Evolutionary conservation across 305 asterid genomes (phyloP).

Genomic region (Solanum aculeatissimum): DNA sequence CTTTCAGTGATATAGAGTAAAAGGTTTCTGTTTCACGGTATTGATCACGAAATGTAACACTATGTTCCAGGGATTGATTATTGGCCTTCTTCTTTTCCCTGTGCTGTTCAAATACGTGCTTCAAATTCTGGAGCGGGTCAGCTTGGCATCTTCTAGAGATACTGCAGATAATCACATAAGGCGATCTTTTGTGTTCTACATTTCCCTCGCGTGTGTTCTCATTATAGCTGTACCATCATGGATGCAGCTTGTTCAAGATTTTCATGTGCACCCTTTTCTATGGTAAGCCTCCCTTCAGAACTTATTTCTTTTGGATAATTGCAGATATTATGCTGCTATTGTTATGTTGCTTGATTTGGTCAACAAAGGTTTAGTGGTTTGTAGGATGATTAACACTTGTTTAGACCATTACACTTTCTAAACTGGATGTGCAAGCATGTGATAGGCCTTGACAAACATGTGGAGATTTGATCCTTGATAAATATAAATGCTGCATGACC

Average conservation of each 20-base stretch:
- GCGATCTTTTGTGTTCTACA: slow-evolving; percentile 51
- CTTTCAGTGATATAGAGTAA: neutral
- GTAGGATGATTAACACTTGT: neutral
- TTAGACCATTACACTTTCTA: neutral
- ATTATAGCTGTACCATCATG: slow-evolving; percentile 63
- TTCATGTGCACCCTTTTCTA: slow-evolving; percentile 56
- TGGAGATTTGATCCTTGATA: neutral
- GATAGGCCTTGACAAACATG: neutral
- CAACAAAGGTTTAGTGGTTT: neutral
- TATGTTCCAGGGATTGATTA: slow-evolving; percentile 55
- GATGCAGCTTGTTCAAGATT: slow-evolving; percentile 81
- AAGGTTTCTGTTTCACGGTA: neutral
- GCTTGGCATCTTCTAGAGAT: slow-evolving; percentile 17
- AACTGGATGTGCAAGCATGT: neutral
- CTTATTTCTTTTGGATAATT: neutral
- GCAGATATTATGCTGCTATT: neutral
- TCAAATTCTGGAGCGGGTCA: slow-evolving; percentile 24
- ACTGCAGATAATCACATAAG: slow-evolving; percentile 29
- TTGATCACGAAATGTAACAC: neutral
- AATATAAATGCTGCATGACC: neutral
- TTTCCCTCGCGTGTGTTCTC: slow-evolving; percentile 34
- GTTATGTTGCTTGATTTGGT: neutral
- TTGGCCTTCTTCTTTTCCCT: slow-evolving; percentile 76
- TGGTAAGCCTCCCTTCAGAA: slow-evolving; percentile 38
- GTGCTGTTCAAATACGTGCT: slow-evolving; percentile 38